These are phyloP conservation scores for Colletotrichum limetticola DNA, from an alignment of 2,329 filamentous ascomycete species.

Conservation along the genomic window DNA sequence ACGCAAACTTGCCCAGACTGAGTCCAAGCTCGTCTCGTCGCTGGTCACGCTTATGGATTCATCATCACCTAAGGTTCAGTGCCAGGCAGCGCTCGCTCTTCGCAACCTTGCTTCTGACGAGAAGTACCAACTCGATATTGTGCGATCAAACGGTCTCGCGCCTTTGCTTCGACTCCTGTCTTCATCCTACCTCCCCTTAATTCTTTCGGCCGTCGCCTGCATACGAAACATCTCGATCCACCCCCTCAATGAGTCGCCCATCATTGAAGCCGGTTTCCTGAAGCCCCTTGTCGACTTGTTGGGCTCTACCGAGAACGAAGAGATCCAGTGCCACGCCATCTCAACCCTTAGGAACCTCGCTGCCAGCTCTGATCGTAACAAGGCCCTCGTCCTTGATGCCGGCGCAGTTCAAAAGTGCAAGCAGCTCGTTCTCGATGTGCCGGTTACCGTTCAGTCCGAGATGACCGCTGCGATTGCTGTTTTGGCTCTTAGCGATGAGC, in stretches of 20 bases:
- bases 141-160: slow-evolving; percentile 85
- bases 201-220: slow-evolving; percentile 95
- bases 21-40: slow-evolving; percentile 91
- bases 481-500: slow-evolving; percentile 91
- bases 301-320: slow-evolving; percentile 95
- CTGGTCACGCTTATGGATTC: slow-evolving; percentile 98
- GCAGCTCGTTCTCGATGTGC: slow-evolving; percentile 91
- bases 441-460: slow-evolving; percentile 94
- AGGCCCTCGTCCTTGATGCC: slow-evolving; percentile 95
- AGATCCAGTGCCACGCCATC: slow-evolving; percentile 98
- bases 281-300: slow-evolving; percentile 93
- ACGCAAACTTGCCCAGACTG: slow-evolving; percentile 89
- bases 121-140: slow-evolving; percentile 98
- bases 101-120: slow-evolving; percentile 97
- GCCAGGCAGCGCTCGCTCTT: slow-evolving; percentile 92
- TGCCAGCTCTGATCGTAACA: slow-evolving; percentile 97
- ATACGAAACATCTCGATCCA: slow-evolving; percentile 99
- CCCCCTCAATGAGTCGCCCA: slow-evolving; percentile 95
- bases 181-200: slow-evolving; percentile 94
- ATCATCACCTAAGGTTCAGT: slow-evolving; percentile 96
- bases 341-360: slow-evolving; percentile 95
- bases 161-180: slow-evolving; percentile 90
- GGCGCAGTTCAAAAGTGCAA: slow-evolving; percentile 99
- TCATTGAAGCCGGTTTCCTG: slow-evolving; percentile 96
- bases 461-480: slow-evolving; percentile 99